Evolutionary conservation across 192 early-diverging fungal genomes (phyloP).

Genomic region (Globomyces pollinis-pini): DNA sequence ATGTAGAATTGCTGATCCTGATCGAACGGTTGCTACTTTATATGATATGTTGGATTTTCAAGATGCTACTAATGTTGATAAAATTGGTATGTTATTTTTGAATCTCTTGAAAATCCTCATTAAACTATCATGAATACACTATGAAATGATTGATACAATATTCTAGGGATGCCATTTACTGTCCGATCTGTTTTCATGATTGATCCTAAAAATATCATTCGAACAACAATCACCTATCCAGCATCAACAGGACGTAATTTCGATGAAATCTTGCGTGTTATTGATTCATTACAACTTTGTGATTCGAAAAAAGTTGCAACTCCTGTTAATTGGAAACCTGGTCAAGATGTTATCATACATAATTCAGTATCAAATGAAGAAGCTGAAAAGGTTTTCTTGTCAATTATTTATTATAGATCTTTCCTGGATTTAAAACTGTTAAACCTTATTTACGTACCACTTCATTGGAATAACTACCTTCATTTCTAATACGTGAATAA

Average conservation of each 20-base stretch:
- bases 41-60: conserved; percentile 98
- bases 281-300: conserved; percentile 88
- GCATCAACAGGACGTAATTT: conserved; percentile 92
- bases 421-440: conserved; percentile 72
- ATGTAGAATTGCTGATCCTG: conserved; percentile 78
- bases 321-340: conserved; percentile 86
- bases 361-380: conserved; percentile 73
- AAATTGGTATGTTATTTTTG: too few species aligned
- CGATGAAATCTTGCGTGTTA: conserved; percentile 87
- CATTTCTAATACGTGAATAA: too few species aligned
- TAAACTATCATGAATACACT: too few species aligned
- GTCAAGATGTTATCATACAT: conserved; percentile 87
- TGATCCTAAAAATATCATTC: conserved; percentile 84
- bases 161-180: conserved; percentile 91
- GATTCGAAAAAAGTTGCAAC: conserved; percentile 87
- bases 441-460: conserved; percentile 78
- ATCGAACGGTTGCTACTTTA: conserved; percentile 74
- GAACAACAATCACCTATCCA: conserved; percentile 86
- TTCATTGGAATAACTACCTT: background rate
- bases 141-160: too few species aligned
- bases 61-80: conserved; percentile 83
- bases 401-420: conserved; percentile 37
- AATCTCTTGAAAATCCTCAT: too few species aligned
- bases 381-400: conserved; percentile 39
- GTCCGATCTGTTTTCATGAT: conserved; percentile 95